phyloP scores from a whole-genome alignment of 192 early-diverging fungal genomes.

The Nowakowskiella sp. region DNA sequence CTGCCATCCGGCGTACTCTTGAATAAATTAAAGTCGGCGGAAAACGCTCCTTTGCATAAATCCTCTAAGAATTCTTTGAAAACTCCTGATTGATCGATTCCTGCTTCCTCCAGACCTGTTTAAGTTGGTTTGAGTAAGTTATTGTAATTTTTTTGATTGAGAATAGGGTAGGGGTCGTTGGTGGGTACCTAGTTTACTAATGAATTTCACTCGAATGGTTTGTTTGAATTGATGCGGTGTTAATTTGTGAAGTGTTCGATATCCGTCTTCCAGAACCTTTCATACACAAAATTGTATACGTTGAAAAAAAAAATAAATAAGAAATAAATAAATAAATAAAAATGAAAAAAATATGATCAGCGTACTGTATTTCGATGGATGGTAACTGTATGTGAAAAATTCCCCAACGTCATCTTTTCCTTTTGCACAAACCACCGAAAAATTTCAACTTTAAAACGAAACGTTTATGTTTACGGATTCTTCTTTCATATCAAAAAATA shows the following conservation, averaged over 20 bases:
- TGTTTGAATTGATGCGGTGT: conserved; percentile 27
- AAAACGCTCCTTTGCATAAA: conserved; percentile 37
- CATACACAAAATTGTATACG: too few relatives aligned
- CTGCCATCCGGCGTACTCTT: conserved; percentile 25
- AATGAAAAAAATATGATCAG: too few relatives aligned
- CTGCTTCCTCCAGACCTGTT: conserved; percentile 26
- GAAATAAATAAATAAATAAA: too few relatives aligned
- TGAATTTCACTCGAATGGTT: conserved; percentile 26
- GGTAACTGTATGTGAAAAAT: neutral
- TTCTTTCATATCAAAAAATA: neutral
- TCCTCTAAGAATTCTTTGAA: conserved; percentile 43
- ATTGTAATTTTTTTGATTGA: too few relatives aligned
- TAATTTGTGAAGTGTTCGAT: conserved; percentile 17
- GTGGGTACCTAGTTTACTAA: conserved; percentile 25
- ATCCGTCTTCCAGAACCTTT: conserved; percentile 33
- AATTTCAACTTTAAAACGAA: neutral
- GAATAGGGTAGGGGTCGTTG: too few relatives aligned
- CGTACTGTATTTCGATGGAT: conserved; percentile 7
- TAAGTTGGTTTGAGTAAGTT: too few relatives aligned
- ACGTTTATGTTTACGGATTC: too few relatives aligned
- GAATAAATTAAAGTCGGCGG: conserved; percentile 34
- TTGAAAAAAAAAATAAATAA: too few relatives aligned
- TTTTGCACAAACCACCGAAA: neutral
- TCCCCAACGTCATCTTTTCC: neutral
- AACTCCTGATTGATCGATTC: conserved; percentile 36